A percentile compares a stretch with the other conserved stretches of the same genome.
Conservation (phyloP, 768 basidiomycete genomes). For the Hypholoma fasciculare region DNA sequence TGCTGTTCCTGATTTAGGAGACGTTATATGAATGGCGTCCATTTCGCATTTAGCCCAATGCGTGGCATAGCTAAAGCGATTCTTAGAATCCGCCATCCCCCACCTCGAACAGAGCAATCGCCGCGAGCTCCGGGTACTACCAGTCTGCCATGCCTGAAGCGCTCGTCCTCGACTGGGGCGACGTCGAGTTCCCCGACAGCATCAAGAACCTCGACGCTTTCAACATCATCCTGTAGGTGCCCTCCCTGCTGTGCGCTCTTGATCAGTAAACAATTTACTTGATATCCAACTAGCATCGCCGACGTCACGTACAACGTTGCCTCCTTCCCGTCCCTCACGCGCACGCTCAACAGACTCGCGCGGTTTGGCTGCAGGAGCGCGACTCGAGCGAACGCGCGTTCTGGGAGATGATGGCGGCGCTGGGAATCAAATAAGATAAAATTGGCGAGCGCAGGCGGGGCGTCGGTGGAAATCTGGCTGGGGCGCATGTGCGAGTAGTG, state of each 20-base stretch:
- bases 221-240: conserved; percentile 69
- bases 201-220: conserved; percentile 41
- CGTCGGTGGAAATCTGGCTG: conserved; percentile 70
- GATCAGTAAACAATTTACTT: neutral
- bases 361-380: conserved; percentile 77
- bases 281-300: conserved; percentile 53
- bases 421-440: conserved; percentile 56
- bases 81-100: conserved; percentile 75
- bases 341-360: conserved; percentile 72
- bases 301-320: conserved; percentile 92
- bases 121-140: conserved; percentile 39
- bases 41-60: too few relatives aligned
- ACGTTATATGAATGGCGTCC: too few relatives aligned
- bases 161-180: conserved; percentile 75
- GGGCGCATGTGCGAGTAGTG: neutral
- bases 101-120: conserved; percentile 56
- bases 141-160: conserved; percentile 29
- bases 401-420: conserved; percentile 59
- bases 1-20: conserved; percentile 37
- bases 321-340: conserved; percentile 76
- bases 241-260: too few relatives aligned
- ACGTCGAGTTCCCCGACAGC: conserved; percentile 48
- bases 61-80: neutral
- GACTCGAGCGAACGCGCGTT: conserved; percentile 68
- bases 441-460: conserved; percentile 56